Percentiles rank a stretch among this genome's conserved stretches.
These are phyloP conservation scores for Penicillium sp. DNA, from an alignment of 2,329 filamentous ascomycete genomes.

Conservation along the genomic window DNA sequence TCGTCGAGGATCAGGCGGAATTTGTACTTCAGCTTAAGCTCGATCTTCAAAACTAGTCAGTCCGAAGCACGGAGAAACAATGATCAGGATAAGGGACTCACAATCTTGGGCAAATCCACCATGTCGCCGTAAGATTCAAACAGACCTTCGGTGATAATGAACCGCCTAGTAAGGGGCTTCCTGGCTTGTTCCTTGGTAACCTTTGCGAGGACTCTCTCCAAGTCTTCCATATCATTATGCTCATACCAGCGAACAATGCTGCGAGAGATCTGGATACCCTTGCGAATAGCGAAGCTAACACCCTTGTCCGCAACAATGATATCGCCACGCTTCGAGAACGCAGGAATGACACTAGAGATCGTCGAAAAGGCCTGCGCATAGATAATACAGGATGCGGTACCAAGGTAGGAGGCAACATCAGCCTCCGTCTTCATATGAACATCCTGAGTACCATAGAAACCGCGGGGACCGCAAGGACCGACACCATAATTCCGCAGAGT, in stretches of 20 bases:
- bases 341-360: constrained; percentile 91
- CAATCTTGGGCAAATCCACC: constrained; percentile 73
- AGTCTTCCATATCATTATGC: constrained; percentile 89
- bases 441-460: constrained; percentile 97
- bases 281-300: constrained; percentile 86
- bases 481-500: constrained; percentile 92
- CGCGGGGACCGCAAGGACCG: constrained; percentile 88
- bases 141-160: constrained; percentile 90
- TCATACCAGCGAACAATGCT: constrained; percentile 90
- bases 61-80: constrained; percentile 5
- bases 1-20: constrained; percentile 96
- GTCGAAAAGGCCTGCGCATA: constrained; percentile 95
- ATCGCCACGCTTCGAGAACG: constrained; percentile 93
- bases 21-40: constrained; percentile 92
- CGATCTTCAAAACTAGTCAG: constrained; percentile 57
- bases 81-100: constrained; percentile 36
- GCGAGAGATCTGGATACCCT: constrained; percentile 84
- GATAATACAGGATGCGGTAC: constrained; percentile 80
- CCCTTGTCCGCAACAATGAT: constrained; percentile 92
- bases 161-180: constrained; percentile 81
- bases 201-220: constrained; percentile 75
- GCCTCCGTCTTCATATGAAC: constrained; percentile 95
- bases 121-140: constrained; percentile 87
- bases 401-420: constrained; percentile 82
- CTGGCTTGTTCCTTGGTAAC: constrained; percentile 79